Evolutionary conservation across 257 asterid genomes (phyloP), one percentile per base, ranked within the genome.

Genomic region (Verbena officinalis): DNA sequence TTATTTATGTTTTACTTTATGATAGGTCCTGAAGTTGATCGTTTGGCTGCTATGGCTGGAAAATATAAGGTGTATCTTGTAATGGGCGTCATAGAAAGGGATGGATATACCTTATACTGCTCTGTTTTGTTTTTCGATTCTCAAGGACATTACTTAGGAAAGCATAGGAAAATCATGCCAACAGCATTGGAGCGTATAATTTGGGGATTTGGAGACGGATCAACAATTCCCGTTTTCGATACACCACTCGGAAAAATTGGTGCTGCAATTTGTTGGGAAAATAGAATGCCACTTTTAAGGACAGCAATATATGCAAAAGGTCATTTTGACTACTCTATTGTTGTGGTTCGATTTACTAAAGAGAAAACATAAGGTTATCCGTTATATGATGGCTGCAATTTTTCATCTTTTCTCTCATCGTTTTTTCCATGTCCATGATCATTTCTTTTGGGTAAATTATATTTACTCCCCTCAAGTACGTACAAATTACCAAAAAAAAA

Each of bases 191-290:
- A 94, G 57, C 95, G 97, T 55, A 79, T 94, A 43, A 86, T 94
- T 46, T 94, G 97, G 99, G 96, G 99, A 48, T 94, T 90, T 19
- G 97, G 99, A 39, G 99, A 94, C 65, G 99, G 99, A 11, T 90
- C 97, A 17, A 94, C 99, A 15, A 88, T 90, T 72, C 99, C 96
- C 3, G 95, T 90, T 70, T 90, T 83, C 30, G 95, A 94, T 63
- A 94, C 99, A 11, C 87, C 99, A 34, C 55, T 94, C 64, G 97
- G 97, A 15, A 94, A 90, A 75, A 88, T 94, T 0, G 97, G 99
- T 42, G 99, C 95, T 17, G 99, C 99, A 27, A 88, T 94, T 69
- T 94, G 99, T 79, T 94, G 99, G 99, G 97, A 94, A 79, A 94
- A 94, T 72, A 76, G 86, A 73, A 94, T 90, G 99, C 99, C 99